Conservation (phyloP, 2,329 filamentous ascomycete species). For the Xylaria sp. region DNA sequence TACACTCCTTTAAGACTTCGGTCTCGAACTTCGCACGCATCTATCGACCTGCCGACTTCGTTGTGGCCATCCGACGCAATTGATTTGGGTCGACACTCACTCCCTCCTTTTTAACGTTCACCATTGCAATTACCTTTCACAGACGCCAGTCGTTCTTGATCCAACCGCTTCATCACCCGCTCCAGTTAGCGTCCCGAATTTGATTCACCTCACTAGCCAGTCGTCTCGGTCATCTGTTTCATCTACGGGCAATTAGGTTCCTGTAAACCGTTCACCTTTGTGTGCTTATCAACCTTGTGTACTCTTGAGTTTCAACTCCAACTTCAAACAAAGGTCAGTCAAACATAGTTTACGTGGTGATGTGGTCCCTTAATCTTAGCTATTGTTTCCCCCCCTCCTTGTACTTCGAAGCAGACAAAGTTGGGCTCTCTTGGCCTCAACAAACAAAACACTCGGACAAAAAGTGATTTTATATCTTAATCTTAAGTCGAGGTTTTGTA, state of each 20-base stretch:
- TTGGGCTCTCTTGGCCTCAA: not conserved
- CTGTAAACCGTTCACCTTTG: constrained; percentile 5
- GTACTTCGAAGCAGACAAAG: not conserved
- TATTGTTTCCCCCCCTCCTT: not conserved
- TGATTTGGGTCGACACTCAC: constrained; percentile 34
- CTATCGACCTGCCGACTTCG: constrained; percentile 26
- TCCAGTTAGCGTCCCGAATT: constrained; percentile 36
- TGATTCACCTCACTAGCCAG: constrained; percentile 14
- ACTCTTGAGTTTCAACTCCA: not conserved
- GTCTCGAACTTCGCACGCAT: constrained; percentile 22
- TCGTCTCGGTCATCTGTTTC: constrained; percentile 16
- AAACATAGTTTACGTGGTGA: not conserved
- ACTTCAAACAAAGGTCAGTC: constrained; percentile 25
- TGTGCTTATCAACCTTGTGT: constrained; percentile 3
- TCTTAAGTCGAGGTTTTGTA: not conserved
- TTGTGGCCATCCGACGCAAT: constrained; percentile 29
- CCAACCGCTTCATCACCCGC: constrained; percentile 24
- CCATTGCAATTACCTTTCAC: constrained; percentile 34
- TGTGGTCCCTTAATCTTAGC: not conserved
- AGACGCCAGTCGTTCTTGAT: constrained; percentile 41
- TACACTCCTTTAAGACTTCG: constrained; percentile 39
- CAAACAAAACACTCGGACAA: constrained; percentile 15
- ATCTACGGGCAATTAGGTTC: constrained; percentile 26
- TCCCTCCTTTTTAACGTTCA: constrained; percentile 32
- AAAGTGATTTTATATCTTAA: not conserved